Base-by-base conservation (phyloP, 169 alveolate genomes). In the Besnoitia besnoiti region DNA sequence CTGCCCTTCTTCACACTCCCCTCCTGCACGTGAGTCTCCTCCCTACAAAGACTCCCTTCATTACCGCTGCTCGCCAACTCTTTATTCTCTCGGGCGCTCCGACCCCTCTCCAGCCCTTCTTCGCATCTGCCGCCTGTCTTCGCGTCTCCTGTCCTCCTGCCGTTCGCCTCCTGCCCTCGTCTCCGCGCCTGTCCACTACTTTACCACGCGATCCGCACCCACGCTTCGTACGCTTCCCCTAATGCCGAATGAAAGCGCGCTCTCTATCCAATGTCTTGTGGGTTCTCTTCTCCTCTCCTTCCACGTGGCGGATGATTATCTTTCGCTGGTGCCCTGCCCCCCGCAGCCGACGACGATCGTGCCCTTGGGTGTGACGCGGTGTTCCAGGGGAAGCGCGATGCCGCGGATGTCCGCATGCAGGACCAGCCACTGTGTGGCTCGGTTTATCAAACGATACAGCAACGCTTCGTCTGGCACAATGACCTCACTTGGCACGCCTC, bases 391-490 rank as follows among this genome's bases (percentile, higher is more conserved):
- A n/a, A 37, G 47, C 24, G 40, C 82, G 46, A 73, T 24, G n/a
- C 39, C 82, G 14, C 82, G 82, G 24, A 73, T n/a, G 46, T 73
- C 82, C 16, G 82, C 82, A 37, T 73, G 82, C 40, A 19, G 3
- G n/a, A 73, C 44, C 44, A 73, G 46, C 82, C 82, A 73, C 82
- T 73, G 82, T 42, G 39, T 37, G 12, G 46, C 82, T n/a, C 46
- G 39, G 7, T 8, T 35, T 7, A 73, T 16, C 82, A 73, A 27
- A n/a, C 82, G 82, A n/a, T 73, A n/a, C 82, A n/a, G 8, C 39
- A 73, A 73, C 10, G 46, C 14, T 73, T 73, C 47, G 82, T 73
- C 82, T 8, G 14, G 55, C 24, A 1, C 67, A 21, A 19, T n/a
- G 27, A 5, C 67, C 27, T 55, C 67, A 16, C 67, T 55, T 8